Base-by-base conservation (phyloP, 225 moss, liverwort and hornwort species). In the Marchantia paleacea region DNA sequence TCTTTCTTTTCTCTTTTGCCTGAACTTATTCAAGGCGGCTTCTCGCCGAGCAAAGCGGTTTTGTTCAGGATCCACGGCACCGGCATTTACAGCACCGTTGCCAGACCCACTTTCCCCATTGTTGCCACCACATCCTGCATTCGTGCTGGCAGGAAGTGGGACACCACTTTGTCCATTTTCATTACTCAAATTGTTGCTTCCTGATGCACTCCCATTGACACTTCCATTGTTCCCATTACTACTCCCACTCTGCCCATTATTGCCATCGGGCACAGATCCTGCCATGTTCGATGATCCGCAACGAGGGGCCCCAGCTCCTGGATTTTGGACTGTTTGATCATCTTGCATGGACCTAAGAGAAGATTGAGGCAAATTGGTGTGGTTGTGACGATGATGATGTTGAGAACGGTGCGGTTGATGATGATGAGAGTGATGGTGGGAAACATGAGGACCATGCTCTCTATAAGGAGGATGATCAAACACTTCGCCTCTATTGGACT, bases 21-120 rank as follows among this genome's bases (percentile, higher is more conserved):
- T 86, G 82, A 99, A 99, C 77, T 99, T 99, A 80, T 95, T 92
- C 69, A 99, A 24, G 0, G 97, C 97, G 24, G 97, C 97, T 87
- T 95, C 95, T 75, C 95, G 90, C 69, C 91, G 82, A 19, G 91
- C 91, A 79, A 90, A 91, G 0, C 92, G 90, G 75, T 78, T 79
- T 76, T 82, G 81, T 29, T 86, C 89, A 7, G 82, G 78, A 66
- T 72, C 75, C 57, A 25, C 67, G 4, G 52, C 80, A 65, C 63
- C 75, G 7, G 31, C 55, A 66, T 49, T 78, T 4, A 77, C 29
- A 73, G 62, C 80, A 6, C 25, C 50, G 52, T 78, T 78, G 50
- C 78, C 78, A 30, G 22, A 31, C 2, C 74, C 84, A 51, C 20
- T 77, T 8, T 54, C 83, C 52, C 69, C 65, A 58, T 62, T 63